These are phyloP conservation scores for Cyclostephanos tholiformis DNA, from an alignment of 108 stramenopile species.

Conservation along the genomic window DNA sequence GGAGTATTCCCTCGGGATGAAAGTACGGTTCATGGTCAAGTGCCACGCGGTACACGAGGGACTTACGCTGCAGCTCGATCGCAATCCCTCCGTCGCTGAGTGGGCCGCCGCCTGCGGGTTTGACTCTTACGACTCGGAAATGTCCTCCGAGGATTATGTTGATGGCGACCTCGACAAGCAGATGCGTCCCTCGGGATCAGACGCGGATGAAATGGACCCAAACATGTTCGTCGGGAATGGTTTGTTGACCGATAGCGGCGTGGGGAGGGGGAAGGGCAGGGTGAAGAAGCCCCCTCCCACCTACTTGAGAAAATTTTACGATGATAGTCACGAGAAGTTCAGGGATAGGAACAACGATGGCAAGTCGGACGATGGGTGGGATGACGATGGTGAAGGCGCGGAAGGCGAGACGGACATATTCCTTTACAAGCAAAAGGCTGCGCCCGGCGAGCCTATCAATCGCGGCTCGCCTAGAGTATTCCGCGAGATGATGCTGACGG, in stretches of 20 bases:
- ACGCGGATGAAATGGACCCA: slow-evolving; percentile 64
- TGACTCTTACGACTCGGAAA: slow-evolving; percentile 32
- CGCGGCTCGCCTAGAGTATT: slow-evolving; percentile 71
- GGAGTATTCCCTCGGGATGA: slow-evolving; percentile 75
- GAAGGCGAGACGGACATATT: slow-evolving; percentile 44
- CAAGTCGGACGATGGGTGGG: slow-evolving; percentile 10
- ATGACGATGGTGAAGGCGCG: slow-evolving; percentile 13
- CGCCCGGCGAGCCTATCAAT: slow-evolving; percentile 65
- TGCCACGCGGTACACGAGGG: slow-evolving; percentile 86
- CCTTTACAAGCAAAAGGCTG: slow-evolving; percentile 29
- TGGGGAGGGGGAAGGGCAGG: slow-evolving; percentile 78
- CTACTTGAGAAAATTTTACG: slow-evolving; percentile 61
- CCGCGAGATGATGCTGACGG: slow-evolving; percentile 74
- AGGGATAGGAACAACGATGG: slow-evolving; percentile 20
- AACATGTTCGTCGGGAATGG: slow-evolving; percentile 87
- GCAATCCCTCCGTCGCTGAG: slow-evolving; percentile 73
- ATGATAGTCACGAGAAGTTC: slow-evolving; percentile 53
- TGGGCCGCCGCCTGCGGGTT: slow-evolving; percentile 86
- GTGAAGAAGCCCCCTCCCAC: slow-evolving; percentile 70
- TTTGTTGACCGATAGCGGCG: slow-evolving; percentile 61
- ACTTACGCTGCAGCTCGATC: slow-evolving; percentile 42
- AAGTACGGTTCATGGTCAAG: slow-evolving; percentile 74
- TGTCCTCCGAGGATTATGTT: slow-evolving; percentile 37
- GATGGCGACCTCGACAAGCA: slow-evolving; percentile 55
- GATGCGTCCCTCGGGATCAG: slow-evolving; percentile 63